Conservation (phyloP, 2,329 filamentous ascomycete species). For the Septoria linicola region DNA sequence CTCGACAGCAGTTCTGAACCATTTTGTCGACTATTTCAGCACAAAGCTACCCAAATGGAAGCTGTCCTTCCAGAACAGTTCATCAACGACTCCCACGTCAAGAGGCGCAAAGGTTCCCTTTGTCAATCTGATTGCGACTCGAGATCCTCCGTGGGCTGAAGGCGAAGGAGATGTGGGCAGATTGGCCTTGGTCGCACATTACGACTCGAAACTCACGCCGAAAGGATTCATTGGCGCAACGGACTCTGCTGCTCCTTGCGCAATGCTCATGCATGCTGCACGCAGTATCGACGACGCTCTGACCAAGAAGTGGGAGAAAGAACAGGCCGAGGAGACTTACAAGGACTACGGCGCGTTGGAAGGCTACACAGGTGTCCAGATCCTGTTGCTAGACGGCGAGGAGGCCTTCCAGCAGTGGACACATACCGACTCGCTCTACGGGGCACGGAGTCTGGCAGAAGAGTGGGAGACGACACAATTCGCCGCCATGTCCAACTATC, state of each 20-base stretch:
- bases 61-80: conserved; percentile 85
- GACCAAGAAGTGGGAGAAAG: conserved; percentile 75
- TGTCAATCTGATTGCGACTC: conserved; percentile 77
- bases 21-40: conserved; percentile 81
- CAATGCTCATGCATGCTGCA: conserved; percentile 85
- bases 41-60: conserved; percentile 74
- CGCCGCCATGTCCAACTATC: conserved; percentile 70
- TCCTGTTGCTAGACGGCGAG: conserved; percentile 88
- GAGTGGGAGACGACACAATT: conserved; percentile 73
- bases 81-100: conserved; percentile 74
- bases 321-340: conserved; percentile 54
- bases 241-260: conserved; percentile 91
- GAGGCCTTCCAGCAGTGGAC: conserved; percentile 86
- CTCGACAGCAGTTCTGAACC: conserved; percentile 68
- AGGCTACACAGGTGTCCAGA: conserved; percentile 79
- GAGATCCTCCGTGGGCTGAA: conserved; percentile 80
- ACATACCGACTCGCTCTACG: conserved; percentile 80
- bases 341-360: conserved; percentile 55
- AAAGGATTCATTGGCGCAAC: conserved; percentile 89
- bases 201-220: conserved; percentile 79
- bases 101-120: conserved; percentile 74
- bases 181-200: conserved; percentile 87
- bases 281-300: conserved; percentile 76
- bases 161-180: conserved; percentile 69
- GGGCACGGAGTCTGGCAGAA: conserved; percentile 72